phyloP scores from a whole-genome alignment of 768 basidiomycete species.

The Austroboletus festivus region DNA sequence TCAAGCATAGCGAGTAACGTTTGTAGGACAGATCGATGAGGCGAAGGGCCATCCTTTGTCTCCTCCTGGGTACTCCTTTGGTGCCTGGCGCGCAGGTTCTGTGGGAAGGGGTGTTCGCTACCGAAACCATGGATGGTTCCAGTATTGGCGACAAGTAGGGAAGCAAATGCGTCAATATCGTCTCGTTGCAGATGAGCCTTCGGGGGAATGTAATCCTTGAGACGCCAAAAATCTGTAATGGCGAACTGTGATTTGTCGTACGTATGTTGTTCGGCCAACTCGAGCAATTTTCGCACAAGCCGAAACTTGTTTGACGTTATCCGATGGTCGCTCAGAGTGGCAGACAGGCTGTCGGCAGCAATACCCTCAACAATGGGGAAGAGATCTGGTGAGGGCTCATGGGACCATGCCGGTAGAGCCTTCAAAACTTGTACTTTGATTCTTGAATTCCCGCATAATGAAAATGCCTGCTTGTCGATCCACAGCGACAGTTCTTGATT shows the following conservation, averaged over 20 bases:
- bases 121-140: constrained; percentile 64
- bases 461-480: constrained; percentile 55
- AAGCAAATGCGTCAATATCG: constrained; percentile 71
- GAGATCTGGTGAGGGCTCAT: constrained; percentile 50
- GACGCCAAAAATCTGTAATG: constrained; percentile 72
- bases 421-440: constrained; percentile 44
- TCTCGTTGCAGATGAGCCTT: constrained; percentile 52
- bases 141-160: constrained; percentile 54
- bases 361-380: constrained; percentile 44
- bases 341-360: constrained; percentile 45
- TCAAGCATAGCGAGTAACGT: constrained; percentile 59
- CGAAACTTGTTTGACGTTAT: constrained; percentile 76
- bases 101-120: constrained; percentile 44
- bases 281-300: constrained; percentile 61
- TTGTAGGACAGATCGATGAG: constrained; percentile 50
- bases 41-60: constrained; percentile 23
- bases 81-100: constrained; percentile 42
- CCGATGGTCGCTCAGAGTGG: constrained; percentile 54
- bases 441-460: constrained; percentile 38
- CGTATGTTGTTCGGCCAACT: constrained; percentile 39
- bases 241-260: constrained; percentile 48
- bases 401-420: constrained; percentile 77
- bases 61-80: constrained; percentile 16
- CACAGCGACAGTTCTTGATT: constrained; percentile 55
- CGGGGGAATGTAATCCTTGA: constrained; percentile 74